Evolutionary conservation across 768 basidiomycete genomes (phyloP).

Genomic region (Pisolithus tinctorius): DNA sequence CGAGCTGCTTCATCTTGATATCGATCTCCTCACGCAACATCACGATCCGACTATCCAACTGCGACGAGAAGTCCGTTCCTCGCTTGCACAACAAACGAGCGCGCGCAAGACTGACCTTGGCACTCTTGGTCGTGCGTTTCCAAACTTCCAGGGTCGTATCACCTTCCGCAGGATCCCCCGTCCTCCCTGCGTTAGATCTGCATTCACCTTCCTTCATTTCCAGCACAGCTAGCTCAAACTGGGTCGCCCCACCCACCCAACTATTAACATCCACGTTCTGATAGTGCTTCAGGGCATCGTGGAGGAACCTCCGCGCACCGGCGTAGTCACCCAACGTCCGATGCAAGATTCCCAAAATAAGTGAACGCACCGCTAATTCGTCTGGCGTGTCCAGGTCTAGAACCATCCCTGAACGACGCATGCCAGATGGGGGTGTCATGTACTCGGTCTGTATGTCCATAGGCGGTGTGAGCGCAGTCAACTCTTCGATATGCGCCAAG

Average conservation of each 20-base stretch:
- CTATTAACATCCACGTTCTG: conserved; percentile 42
- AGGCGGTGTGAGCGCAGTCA: conserved; percentile 43
- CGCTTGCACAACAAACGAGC: conserved; percentile 42
- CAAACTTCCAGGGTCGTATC: conserved; percentile 35
- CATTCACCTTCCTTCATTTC: too few species aligned
- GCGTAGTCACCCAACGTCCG: conserved; percentile 45
- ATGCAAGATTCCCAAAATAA: conserved; percentile 63
- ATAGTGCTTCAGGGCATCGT: conserved; percentile 42
- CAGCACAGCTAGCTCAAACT: too few species aligned
- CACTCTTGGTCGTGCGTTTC: conserved; percentile 41
- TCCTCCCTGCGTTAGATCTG: too few species aligned
- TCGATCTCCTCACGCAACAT: conserved; percentile 69
- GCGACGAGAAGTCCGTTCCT: conserved; percentile 55
- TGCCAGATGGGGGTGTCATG: too few species aligned
- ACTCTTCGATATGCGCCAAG: conserved; percentile 50
- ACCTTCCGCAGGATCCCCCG: too few species aligned
- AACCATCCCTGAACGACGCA: too few species aligned
- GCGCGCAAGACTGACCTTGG: conserved; percentile 43
- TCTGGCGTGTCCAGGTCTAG: conserved; percentile 65
- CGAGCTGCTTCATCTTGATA: conserved; percentile 52
- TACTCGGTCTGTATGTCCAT: too few species aligned
- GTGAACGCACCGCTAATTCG: conserved; percentile 59
- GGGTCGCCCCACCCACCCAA: conserved; percentile 62
- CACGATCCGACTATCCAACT: conserved; percentile 61
- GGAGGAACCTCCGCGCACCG: conserved; percentile 41